Conservation (phyloP, 768 basidiomycete species). For the Boletus reticulatus region DNA sequence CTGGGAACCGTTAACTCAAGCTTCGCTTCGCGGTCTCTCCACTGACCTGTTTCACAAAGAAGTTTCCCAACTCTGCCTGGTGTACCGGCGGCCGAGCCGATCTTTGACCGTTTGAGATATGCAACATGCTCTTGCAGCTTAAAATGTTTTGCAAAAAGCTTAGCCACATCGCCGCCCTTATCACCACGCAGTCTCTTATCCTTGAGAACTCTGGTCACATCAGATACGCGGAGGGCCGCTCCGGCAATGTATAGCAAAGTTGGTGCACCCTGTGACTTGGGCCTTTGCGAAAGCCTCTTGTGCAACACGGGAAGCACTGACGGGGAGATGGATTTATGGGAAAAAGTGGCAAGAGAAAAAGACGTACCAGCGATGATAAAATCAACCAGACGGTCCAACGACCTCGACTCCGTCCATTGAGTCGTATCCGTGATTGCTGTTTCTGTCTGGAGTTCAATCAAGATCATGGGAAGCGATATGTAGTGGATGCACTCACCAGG, state of each 20-base stretch:
- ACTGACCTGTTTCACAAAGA: constrained; percentile 63
- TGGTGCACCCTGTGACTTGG: constrained; percentile 80
- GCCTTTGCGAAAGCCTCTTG: constrained; percentile 68
- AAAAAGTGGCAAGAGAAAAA: neutral
- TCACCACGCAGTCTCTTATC: constrained; percentile 69
- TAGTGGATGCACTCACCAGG: constrained; percentile 54
- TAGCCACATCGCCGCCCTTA: constrained; percentile 89
- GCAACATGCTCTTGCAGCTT: constrained; percentile 85
- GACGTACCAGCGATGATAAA: constrained; percentile 73
- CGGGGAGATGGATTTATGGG: neutral
- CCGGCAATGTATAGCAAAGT: constrained; percentile 81
- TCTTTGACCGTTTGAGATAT: constrained; percentile 81
- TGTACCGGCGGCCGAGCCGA: constrained; percentile 88
- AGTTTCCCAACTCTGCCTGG: constrained; percentile 90
- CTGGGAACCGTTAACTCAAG: constrained; percentile 37
- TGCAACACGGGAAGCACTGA: constrained; percentile 66
- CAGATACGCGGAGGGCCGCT: constrained; percentile 91
- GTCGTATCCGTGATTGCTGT: constrained; percentile 74
- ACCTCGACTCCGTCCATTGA: constrained; percentile 67
- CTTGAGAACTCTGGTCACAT: constrained; percentile 74
- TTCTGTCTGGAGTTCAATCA: constrained; percentile 60
- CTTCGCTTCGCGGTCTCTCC: neutral
- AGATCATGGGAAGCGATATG: constrained; percentile 29
- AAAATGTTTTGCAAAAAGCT: constrained; percentile 94
- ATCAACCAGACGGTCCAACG: constrained; percentile 65